Percentiles rank a stretch among this genome's conserved stretches.
phyloP scores from a whole-genome alignment of 169 alveolate genomes.

The Amoebophrya sp. region DNA sequence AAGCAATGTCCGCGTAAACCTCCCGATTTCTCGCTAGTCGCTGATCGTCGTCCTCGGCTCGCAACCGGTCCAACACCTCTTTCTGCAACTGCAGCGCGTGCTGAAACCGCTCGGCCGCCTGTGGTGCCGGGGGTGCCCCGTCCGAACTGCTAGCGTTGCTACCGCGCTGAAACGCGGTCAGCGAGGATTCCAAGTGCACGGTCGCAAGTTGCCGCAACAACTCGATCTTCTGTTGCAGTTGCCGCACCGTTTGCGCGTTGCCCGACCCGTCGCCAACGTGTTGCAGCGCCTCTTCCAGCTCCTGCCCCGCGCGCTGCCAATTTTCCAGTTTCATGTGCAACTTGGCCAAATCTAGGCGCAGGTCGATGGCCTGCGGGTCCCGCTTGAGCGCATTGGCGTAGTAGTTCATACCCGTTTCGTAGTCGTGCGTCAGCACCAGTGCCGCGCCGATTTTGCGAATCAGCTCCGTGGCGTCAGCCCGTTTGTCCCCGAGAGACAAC shows the following conservation, averaged over 20 bases:
- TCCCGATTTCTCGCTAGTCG: no score
- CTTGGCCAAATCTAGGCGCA: constrained; percentile 60
- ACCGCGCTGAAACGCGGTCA: no score
- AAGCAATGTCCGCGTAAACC: not conserved
- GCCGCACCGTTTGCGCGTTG: not conserved
- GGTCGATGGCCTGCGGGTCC: constrained; percentile 57
- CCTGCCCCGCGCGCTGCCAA: not conserved
- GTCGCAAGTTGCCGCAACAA: not conserved
- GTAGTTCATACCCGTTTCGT: constrained; percentile 63
- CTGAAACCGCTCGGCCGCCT: not conserved
- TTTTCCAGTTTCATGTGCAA: constrained; percentile 58
- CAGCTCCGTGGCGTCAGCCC: constrained; percentile 58
- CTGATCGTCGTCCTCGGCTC: not conserved
- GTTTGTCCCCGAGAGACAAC: constrained; percentile 39
- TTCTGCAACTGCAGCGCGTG: not conserved
- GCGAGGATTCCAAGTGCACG: not conserved
- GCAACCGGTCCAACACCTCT: not conserved
- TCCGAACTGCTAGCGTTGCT: no score
- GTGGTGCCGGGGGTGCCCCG: not conserved
- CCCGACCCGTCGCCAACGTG: no score
- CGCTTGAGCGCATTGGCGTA: constrained; percentile 61
- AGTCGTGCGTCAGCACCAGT: constrained; percentile 71
- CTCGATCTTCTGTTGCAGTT: not conserved
- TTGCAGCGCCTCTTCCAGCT: not conserved
- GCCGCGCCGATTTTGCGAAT: constrained; percentile 68